A percentile compares a stretch with the other conserved stretches of the same genome.
phyloP scores from a whole-genome alignment of 257 asterid species.

The Nyctanthes arbortristis region DNA sequence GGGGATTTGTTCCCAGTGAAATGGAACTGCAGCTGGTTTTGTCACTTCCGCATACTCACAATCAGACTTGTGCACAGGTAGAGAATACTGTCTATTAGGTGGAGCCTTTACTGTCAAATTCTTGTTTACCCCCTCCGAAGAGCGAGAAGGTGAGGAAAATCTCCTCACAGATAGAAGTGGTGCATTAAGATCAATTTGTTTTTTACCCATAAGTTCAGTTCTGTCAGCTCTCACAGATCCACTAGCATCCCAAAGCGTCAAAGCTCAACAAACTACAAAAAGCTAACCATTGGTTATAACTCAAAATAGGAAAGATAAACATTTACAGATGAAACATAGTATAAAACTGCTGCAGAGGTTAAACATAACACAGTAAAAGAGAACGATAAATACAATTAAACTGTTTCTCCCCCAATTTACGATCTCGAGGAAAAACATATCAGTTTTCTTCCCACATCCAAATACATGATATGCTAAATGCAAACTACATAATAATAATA shows the following conservation, averaged over 20 bases:
- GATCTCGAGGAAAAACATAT: too few relatives aligned
- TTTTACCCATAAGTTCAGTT: constrained; percentile 71
- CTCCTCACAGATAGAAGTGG: constrained; percentile 81
- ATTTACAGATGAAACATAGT: too few relatives aligned
- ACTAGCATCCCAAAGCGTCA: constrained; percentile 7
- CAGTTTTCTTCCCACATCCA: too few relatives aligned
- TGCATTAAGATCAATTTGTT: constrained; percentile 73
- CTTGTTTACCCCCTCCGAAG: constrained; percentile 44
- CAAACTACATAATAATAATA: too few relatives aligned
- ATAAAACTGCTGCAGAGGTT: too few relatives aligned
- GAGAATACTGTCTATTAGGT: constrained; percentile 51
- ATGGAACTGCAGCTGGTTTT: constrained; percentile 83
- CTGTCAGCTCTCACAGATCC: background rate
- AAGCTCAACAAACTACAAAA: constrained; percentile 23
- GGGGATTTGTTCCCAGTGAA: constrained; percentile 82
- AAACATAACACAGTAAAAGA: too few relatives aligned
- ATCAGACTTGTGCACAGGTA: constrained; percentile 37
- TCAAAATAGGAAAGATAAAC: too few relatives aligned
- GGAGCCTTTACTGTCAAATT: constrained; percentile 33
- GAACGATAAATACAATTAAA: too few relatives aligned
- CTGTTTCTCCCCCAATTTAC: too few relatives aligned
- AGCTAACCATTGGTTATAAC: too few relatives aligned
- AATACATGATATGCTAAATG: too few relatives aligned
- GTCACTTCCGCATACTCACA: constrained; percentile 54
- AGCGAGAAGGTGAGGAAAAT: constrained; percentile 45